Evolutionary conservation across 768 basidiomycete genomes (phyloP).

Genomic region (Lactarius hengduanensis): DNA sequence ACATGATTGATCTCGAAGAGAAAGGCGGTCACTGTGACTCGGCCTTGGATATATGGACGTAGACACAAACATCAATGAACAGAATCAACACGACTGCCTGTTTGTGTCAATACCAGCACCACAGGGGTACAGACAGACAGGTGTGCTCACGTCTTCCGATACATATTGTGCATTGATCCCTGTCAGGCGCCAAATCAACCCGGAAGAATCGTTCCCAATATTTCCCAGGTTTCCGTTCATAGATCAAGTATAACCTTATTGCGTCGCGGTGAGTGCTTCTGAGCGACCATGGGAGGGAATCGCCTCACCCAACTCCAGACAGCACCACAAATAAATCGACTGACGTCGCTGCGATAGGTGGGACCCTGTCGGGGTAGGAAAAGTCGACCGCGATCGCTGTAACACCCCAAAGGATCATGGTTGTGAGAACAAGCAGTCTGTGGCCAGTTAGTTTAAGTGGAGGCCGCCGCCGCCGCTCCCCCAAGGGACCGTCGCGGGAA

Average conservation of each 20-base stretch:
- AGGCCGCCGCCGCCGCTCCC: not conserved
- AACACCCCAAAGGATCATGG: not conserved
- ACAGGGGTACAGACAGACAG: too few relatives aligned
- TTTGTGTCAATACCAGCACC: too few relatives aligned
- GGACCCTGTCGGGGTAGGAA: not conserved
- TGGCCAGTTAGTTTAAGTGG: not conserved
- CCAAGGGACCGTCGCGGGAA: not conserved
- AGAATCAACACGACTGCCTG: too few relatives aligned
- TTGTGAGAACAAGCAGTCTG: not conserved
- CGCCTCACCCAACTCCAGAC: not conserved
- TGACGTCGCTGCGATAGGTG: not conserved
- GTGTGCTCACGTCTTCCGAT: too few relatives aligned
- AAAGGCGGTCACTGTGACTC: too few relatives aligned
- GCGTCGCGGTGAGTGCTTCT: not conserved
- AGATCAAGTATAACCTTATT: not conserved
- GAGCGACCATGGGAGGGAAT: not conserved
- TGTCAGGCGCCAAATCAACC: not conserved
- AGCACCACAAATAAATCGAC: not conserved
- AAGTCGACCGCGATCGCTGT: not conserved
- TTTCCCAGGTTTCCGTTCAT: not conserved
- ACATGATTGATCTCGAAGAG: too few relatives aligned
- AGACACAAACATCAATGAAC: too few relatives aligned
- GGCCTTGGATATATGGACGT: too few relatives aligned
- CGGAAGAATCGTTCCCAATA: not conserved
- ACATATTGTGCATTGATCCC: too few relatives aligned